phyloP scores from a whole-genome alignment of 2,329 filamentous ascomycete genomes.

The Fusarium paranaense region DNA sequence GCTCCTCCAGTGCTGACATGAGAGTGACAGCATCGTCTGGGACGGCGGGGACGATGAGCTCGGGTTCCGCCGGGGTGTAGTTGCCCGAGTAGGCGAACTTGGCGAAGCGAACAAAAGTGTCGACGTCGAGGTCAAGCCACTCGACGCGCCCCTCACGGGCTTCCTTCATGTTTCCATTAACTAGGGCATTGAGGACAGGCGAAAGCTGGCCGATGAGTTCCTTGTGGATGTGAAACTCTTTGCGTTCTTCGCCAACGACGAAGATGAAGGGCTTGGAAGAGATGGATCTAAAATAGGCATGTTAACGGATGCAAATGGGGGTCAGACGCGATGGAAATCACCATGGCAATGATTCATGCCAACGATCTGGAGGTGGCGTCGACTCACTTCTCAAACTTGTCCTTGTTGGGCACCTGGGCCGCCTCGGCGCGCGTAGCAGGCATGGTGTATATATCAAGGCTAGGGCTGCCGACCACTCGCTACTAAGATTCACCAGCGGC shows the following conservation, averaged over 20 bases:
- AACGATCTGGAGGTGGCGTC: not conserved
- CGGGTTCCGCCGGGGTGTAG: constrained; percentile 35
- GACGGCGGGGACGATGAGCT: not conserved
- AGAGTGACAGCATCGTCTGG: not conserved
- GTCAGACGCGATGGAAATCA: not conserved
- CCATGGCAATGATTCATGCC: not conserved
- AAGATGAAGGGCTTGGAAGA: constrained; percentile 43
- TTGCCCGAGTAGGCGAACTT: constrained; percentile 41
- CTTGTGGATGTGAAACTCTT: constrained; percentile 42
- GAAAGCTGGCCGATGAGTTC: constrained; percentile 38
- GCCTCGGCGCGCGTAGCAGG: constrained; percentile 2
- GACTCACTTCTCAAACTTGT: constrained; percentile 36
- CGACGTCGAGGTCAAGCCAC: constrained; percentile 40
- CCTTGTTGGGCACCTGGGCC: constrained; percentile 1
- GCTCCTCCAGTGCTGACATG: not conserved
- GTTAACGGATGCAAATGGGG: not conserved
- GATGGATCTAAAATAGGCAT: constrained; percentile 25
- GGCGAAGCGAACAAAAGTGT: constrained; percentile 45
- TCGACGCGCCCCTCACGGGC: constrained; percentile 38
- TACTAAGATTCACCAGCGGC: not conserved
- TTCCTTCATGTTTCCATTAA: constrained; percentile 43
- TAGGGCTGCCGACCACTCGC: not conserved
- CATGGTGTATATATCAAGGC: constrained; percentile 17
- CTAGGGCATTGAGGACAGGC: constrained; percentile 34
- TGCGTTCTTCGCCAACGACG: constrained; percentile 34